Base-by-base conservation (phyloP, 2,329 filamentous ascomycete species). In the Alternaria longipes region DNA sequence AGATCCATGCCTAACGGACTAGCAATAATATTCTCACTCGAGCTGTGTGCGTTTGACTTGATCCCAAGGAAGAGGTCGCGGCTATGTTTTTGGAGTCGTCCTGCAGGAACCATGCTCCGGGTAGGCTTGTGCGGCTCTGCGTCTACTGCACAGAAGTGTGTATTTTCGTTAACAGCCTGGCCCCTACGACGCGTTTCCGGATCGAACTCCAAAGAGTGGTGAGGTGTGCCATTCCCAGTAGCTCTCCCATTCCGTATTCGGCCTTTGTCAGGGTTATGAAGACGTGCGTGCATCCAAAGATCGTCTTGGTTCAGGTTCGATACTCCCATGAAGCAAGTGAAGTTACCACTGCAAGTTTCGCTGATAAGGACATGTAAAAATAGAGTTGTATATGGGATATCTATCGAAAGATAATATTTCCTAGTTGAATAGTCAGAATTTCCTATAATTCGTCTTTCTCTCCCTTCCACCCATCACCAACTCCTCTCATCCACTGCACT, bases 401-500 rank as follows among this genome's bases (percentile, higher is more conserved):
- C n/a, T 9, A 41, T 41, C 40, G 3, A 9, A 22, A 40, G n/a
- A 20, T 11, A 9, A 16, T 20, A 5, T 22, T 11, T 24, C 24
- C 24, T 26, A 26, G 6, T 26, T 7, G 7, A 26, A 26, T 2
- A 26, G 24, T 26, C 24, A 26, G 24, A 26, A 18, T 18, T 34
- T 24, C 5, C 42, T 24, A 72, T 7, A 66, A 14, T 59, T 66
- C 67, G 34, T 59, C 59, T 36, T 68, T 67, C 18, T 32, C 53
- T 16, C 54, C 64, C 30, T 67, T 71, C 76, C 76, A 78, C 11
- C 76, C 75, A 69, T 78, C 74, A 11, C 76, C 76, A 8, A 73
- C 76, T n/a, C 75, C 75, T 61, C 59, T 69, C 74, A 78, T 77
- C 74, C 74, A 78, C 63, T 76, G 74, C 51, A 76, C 66, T 2